Base-by-base conservation (phyloP, 2,329 filamentous ascomycete species). In the Raffaelea albimanens region DNA sequence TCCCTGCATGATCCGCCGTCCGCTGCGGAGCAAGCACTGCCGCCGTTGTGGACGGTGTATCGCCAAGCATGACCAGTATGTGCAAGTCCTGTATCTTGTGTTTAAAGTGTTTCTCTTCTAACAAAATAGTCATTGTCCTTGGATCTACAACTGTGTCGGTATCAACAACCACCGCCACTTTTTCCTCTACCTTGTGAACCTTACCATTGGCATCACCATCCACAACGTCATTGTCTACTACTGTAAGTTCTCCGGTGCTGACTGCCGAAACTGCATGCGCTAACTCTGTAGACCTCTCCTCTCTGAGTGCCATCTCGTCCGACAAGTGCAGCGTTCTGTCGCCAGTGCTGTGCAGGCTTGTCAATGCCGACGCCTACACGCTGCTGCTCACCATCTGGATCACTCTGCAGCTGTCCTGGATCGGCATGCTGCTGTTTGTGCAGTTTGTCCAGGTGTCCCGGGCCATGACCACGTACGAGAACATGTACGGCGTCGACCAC, bases 111-210 rank as follows among this genome's bases (percentile, higher is more conserved):
- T 7, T 29, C 25, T 29, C 25, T 29, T 13, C 40, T 43, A 29
- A 43, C 40, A 7, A 23, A 29, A 4, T 46, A 94, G 88, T 60
- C 93, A 98, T 62, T 98, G 93, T 60, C 93, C 93, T 0, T 98
- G 93, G 93, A 87, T 97, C 21, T 86, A 95, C 67, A 97, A 96
- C 65, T 98, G 93, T 59, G 80, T 98, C 39, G 93, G 87, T 40
- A 79, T 93, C 53, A 97, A 97, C 69, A 98, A 97, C 63, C 86
- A 97, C 60, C 83, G 93, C 14, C 90, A 96, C 57, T 98, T 98
- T 65, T 85, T 96, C 59, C 70, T 96, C 44, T 98, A 97, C 62
- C 76, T 98, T 18, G 68, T 94, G 39, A 82, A 68, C 58, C 69
- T 98, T 52, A 85, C 88, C 47, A 53, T 85, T 16, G 88, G 88